Conservation (phyloP, 2,329 filamentous ascomycete species). For the Epichloe scottii region DNA sequence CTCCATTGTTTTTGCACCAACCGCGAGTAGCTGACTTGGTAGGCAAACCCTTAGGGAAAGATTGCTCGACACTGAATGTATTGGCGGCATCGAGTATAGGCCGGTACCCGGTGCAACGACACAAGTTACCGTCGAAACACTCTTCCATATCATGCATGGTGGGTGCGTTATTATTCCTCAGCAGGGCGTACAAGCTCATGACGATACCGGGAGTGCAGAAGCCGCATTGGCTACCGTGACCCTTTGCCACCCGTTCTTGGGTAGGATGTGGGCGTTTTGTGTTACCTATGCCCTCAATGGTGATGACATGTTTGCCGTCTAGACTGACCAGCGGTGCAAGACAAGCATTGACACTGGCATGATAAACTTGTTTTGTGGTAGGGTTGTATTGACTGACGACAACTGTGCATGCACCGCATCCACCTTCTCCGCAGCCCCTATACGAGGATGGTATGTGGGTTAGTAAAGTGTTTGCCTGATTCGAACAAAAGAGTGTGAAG, state of each 20-base stretch:
- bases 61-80: constrained; percentile 56
- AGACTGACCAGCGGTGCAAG: constrained; percentile 84
- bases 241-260: constrained; percentile 82
- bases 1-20: constrained; percentile 2
- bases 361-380: constrained; percentile 83
- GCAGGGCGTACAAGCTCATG: constrained; percentile 89
- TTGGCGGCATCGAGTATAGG: constrained; percentile 91
- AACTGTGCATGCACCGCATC: constrained; percentile 91
- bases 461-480: background rate
- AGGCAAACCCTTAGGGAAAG: constrained; percentile 15
- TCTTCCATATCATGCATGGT: constrained; percentile 81
- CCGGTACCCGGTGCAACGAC: constrained; percentile 87
- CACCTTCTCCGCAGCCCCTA: constrained; percentile 84
- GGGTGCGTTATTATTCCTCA: constrained; percentile 71
- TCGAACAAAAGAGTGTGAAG: background rate
- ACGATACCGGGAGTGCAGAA: constrained; percentile 98
- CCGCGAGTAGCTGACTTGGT: background rate
- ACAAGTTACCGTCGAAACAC: constrained; percentile 93
- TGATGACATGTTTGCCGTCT: constrained; percentile 97
- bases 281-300: constrained; percentile 89
- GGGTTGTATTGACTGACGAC: constrained; percentile 90
- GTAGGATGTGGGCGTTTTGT: constrained; percentile 75
- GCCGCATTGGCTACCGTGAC: constrained; percentile 83
- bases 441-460: background rate
- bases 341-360: constrained; percentile 94